These are phyloP conservation scores for Dillenia suffruticosa DNA, from an alignment of 164 flowering plant species.

Conservation along the genomic window DNA sequence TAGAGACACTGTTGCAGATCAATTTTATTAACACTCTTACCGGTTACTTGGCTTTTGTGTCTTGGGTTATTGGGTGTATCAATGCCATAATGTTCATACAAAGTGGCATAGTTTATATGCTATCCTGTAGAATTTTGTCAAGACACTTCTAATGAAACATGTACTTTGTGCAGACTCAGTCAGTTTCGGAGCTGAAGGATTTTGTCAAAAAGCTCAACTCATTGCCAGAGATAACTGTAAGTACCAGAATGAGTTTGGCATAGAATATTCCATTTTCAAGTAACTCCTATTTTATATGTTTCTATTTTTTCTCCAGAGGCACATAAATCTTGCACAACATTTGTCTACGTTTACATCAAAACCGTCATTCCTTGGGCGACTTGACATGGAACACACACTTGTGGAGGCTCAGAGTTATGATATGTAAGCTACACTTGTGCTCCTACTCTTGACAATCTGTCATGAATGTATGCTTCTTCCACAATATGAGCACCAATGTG, in stretches of 20 bases:
- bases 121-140: not conserved
- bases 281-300: not conserved
- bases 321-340: constrained; percentile 96
- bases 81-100: too few relatives aligned
- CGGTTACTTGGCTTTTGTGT: too few relatives aligned
- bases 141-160: not conserved
- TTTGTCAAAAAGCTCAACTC: constrained; percentile 94
- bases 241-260: constrained; percentile 12
- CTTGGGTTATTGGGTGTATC: too few relatives aligned
- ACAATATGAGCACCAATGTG: too few relatives aligned
- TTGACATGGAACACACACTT: constrained; percentile 96
- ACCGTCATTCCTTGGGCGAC: constrained; percentile 73
- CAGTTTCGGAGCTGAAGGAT: constrained; percentile 92
- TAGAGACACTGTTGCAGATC: too few relatives aligned
- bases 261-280: too few relatives aligned
- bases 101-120: too few relatives aligned
- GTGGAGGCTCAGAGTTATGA: constrained; percentile 92
- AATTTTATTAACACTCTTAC: too few relatives aligned
- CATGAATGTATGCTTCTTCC: too few relatives aligned
- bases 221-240: constrained; percentile 93
- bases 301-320: constrained; percentile 60
- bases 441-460: not conserved
- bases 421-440: constrained; percentile 48
- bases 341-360: constrained; percentile 78
- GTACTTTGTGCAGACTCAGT: constrained; percentile 53